These are phyloP conservation scores for Crassisporium funariophilum DNA, from an alignment of 768 basidiomycete species.

Conservation along the genomic window DNA sequence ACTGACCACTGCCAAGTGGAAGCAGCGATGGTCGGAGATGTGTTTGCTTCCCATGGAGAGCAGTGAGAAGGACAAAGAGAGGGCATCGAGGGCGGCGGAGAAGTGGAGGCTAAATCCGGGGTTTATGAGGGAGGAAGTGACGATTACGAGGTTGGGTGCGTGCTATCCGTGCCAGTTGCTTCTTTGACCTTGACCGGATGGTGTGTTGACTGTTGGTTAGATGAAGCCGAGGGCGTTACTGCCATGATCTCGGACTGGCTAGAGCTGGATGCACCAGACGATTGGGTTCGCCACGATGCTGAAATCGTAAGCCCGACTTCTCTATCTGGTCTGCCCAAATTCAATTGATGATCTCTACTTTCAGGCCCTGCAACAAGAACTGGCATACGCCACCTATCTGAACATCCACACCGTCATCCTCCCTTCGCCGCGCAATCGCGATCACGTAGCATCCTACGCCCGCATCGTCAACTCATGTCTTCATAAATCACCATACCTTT, in stretches of 20 bases:
- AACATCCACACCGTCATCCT: slow-evolving; percentile 84
- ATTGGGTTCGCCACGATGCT: slow-evolving; percentile 93
- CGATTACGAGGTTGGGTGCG: slow-evolving; percentile 84
- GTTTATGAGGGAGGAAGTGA: slow-evolving; percentile 84
- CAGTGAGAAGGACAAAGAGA: slow-evolving; percentile 39
- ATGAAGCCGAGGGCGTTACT: slow-evolving; percentile 73
- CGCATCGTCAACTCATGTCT: slow-evolving; percentile 85
- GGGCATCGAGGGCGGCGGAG: slow-evolving; percentile 71
- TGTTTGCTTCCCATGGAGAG: slow-evolving; percentile 64
- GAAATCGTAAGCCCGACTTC: slow-evolving; percentile 71
- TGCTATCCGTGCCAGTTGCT: slow-evolving; percentile 15
- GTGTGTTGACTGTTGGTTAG: slow-evolving; percentile 44
- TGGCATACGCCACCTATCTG: slow-evolving; percentile 91
- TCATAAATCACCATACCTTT: slow-evolving; percentile 66
- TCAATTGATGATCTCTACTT: no score
- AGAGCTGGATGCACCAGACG: slow-evolving; percentile 89
- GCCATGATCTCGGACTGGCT: slow-evolving; percentile 92
- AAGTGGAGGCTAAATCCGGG: slow-evolving; percentile 82
- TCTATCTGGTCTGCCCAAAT: slow-evolving; percentile 13
- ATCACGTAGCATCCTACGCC: slow-evolving; percentile 89
- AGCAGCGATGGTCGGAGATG: slow-evolving; percentile 84
- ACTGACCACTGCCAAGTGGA: slow-evolving; percentile 90
- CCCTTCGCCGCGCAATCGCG: slow-evolving; percentile 84
- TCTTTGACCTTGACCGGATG: not conserved
- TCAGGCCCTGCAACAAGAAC: slow-evolving; percentile 91